These are phyloP conservation scores for Curvularia verruculosa DNA, from an alignment of 2,329 filamentous ascomycete genomes.

Conservation along the genomic window DNA sequence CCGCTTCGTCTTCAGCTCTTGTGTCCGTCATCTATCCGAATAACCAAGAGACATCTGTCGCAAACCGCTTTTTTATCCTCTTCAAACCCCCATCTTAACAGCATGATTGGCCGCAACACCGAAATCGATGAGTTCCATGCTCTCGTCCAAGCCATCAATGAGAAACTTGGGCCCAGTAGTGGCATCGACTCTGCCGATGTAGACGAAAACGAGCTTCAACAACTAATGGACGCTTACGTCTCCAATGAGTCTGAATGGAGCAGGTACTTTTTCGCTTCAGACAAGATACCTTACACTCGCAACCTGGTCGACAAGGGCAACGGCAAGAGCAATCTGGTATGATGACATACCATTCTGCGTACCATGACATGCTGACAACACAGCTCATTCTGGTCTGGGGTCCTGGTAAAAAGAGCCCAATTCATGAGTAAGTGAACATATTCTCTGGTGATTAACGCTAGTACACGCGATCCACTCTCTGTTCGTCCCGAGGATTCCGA, in stretches of 20 bases:
- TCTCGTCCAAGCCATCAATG: conserved; percentile 75
- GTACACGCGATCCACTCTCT: conserved; percentile 8
- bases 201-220: conserved; percentile 72
- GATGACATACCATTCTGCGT: conserved; percentile 33
- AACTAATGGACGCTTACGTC: conserved; percentile 75
- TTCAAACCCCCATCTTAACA: conserved; percentile 9
- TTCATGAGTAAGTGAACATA: conserved; percentile 68
- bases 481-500: neutral
- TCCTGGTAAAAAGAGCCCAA: conserved; percentile 79
- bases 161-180: conserved; percentile 77
- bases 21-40: neutral
- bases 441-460: conserved; percentile 20
- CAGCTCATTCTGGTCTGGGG: conserved; percentile 90
- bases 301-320: conserved; percentile 92
- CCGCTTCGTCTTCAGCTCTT: neutral
- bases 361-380: conserved; percentile 12
- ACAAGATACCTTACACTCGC: conserved; percentile 75
- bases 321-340: conserved; percentile 75
- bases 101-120: conserved; percentile 32
- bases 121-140: conserved; percentile 62
- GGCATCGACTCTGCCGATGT: conserved; percentile 83
- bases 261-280: conserved; percentile 75
- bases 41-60: neutral
- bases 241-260: conserved; percentile 74
- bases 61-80: neutral